These are phyloP conservation scores for Candida dajiaensis DNA, from an alignment of 805 yeast species.

Conservation along the genomic window DNA sequence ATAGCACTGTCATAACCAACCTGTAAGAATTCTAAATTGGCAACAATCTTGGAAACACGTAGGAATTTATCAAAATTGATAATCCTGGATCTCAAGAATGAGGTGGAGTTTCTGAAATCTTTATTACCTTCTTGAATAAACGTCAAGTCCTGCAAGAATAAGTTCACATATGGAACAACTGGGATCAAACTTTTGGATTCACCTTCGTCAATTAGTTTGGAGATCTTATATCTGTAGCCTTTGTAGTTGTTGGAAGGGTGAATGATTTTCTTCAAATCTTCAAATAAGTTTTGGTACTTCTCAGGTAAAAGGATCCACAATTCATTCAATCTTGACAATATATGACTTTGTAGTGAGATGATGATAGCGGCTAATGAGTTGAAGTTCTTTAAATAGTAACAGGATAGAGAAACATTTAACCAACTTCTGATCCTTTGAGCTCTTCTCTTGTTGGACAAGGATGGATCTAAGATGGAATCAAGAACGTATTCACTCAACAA, in stretches of 20 bases:
- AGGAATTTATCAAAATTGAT: constrained; percentile 71
- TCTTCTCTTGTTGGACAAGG: constrained; percentile 41
- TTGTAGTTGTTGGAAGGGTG: constrained; percentile 72
- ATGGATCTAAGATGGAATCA: constrained; percentile 58
- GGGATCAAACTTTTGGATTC: constrained; percentile 41
- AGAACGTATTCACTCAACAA: constrained; percentile 65
- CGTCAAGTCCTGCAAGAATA: constrained; percentile 73
- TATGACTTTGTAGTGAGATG: constrained; percentile 69
- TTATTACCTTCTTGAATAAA: constrained; percentile 81
- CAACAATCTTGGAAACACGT: constrained; percentile 58
- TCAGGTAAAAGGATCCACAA: constrained; percentile 55
- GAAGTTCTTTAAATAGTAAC: constrained; percentile 67
- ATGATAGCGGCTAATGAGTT: constrained; percentile 76
- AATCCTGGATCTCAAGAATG: constrained; percentile 39
- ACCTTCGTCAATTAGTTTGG: constrained; percentile 42
- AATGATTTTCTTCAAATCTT: constrained; percentile 58
- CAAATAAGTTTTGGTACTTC: constrained; percentile 56
- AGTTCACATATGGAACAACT: constrained; percentile 68
- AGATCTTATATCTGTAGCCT: constrained; percentile 59
- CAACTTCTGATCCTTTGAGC: constrained; percentile 55
- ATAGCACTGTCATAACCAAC: constrained; percentile 39
- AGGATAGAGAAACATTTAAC: constrained; percentile 69
- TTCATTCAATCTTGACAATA: constrained; percentile 53
- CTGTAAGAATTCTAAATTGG: constrained; percentile 65
- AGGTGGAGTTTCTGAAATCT: constrained; percentile 54